phyloP scores from a whole-genome alignment of 2,329 filamentous ascomycete genomes.

The Botrytis byssoidea region DNA sequence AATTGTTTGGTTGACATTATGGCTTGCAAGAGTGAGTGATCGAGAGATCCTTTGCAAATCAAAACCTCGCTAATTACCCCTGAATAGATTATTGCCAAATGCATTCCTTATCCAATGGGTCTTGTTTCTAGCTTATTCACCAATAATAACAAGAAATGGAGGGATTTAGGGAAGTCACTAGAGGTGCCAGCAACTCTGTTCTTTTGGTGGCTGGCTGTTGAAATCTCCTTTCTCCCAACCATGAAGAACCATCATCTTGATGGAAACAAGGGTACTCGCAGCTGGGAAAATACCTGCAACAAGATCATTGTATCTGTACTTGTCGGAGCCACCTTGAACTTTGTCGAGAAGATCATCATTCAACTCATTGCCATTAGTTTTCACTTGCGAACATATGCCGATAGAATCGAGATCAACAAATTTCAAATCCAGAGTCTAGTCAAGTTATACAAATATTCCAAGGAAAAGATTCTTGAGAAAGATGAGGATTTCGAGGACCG shows the following conservation, averaged over 20 bases:
- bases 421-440: conserved; percentile 72
- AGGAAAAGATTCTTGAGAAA: conserved; percentile 63
- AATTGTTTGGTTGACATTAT: conserved; percentile 87
- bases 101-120: conserved; percentile 60
- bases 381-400: conserved; percentile 85
- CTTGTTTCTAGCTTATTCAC: conserved; percentile 70
- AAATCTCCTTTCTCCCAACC: conserved; percentile 82
- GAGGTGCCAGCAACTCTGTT: conserved; percentile 85
- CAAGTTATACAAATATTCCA: conserved; percentile 64
- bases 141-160: conserved; percentile 90
- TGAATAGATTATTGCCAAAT: conserved; percentile 58
- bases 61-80: conserved; percentile 18
- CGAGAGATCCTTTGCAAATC: background rate
- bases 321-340: conserved; percentile 75
- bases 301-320: conserved; percentile 87
- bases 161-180: conserved; percentile 79
- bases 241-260: conserved; percentile 60
- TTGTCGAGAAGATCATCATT: conserved; percentile 88
- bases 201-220: conserved; percentile 85
- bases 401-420: conserved; percentile 89
- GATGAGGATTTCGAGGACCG: conserved; percentile 72
- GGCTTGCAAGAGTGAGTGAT: conserved; percentile 62
- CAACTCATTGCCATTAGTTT: conserved; percentile 94
- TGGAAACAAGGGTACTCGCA: conserved; percentile 50
- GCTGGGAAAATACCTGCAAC: conserved; percentile 77